phyloP scores from a whole-genome alignment of 2,329 filamentous ascomycete species.

The Saccharata proteae region DNA sequence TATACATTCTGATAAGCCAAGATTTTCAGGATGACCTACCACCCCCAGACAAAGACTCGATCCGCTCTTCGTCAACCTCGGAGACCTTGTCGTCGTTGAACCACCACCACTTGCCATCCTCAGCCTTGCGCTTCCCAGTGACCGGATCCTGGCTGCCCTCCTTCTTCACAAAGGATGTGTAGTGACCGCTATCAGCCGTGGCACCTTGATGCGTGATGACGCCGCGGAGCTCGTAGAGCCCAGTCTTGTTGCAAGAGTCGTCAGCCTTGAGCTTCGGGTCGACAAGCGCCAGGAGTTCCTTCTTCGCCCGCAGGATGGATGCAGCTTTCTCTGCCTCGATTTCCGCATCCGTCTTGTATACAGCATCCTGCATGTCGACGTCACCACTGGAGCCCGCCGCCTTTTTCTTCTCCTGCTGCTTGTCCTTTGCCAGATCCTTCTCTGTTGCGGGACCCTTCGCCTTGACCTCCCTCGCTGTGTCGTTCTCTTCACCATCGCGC shows the following conservation, averaged over 20 bases:
- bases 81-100: constrained; percentile 98
- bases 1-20: neutral
- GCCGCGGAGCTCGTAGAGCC: constrained; percentile 85
- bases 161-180: constrained; percentile 97
- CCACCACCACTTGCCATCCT: constrained; percentile 99
- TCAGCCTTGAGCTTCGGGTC: constrained; percentile 63
- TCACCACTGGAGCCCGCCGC: constrained; percentile 48
- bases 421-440: constrained; percentile 27
- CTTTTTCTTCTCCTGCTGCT: constrained; percentile 32
- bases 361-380: constrained; percentile 57
- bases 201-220: constrained; percentile 95
- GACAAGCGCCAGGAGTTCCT: constrained; percentile 71
- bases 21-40: constrained; percentile 43
- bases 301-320: constrained; percentile 67
- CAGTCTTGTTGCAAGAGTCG: constrained; percentile 79
- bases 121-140: constrained; percentile 64
- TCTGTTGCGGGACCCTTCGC: constrained; percentile 31
- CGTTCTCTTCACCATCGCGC: constrained; percentile 43
- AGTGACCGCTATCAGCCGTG: constrained; percentile 93
- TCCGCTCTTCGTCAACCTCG: constrained; percentile 84
- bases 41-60: constrained; percentile 78
- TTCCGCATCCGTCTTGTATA: constrained; percentile 88
- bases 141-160: constrained; percentile 57
- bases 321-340: constrained; percentile 75
- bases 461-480: constrained; percentile 29